Evolutionary conservation across 1,139 yeast species (phyloP).

Genomic region (Spathaspora jeffriesii): DNA sequence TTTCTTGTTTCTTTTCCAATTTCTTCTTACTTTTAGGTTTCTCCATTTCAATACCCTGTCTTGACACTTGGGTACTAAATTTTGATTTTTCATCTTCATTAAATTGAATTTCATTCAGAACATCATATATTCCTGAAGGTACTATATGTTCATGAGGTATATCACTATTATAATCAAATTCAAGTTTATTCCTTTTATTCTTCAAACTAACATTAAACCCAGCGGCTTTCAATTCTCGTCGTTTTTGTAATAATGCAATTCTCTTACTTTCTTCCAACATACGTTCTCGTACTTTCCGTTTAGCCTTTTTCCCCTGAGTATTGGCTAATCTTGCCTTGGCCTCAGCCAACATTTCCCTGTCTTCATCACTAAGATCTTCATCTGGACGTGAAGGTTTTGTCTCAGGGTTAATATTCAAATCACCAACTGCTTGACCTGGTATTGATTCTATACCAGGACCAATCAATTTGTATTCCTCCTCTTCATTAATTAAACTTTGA

Average conservation of each 20-base stretch:
- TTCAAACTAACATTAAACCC: slow-evolving; percentile 65
- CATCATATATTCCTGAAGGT: slow-evolving; percentile 68
- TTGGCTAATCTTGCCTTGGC: slow-evolving; percentile 91
- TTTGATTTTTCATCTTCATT: slow-evolving; percentile 38
- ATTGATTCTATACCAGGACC: slow-evolving; percentile 60
- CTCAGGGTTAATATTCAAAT: slow-evolving; percentile 72
- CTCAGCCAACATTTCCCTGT: slow-evolving; percentile 88
- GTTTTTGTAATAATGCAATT: slow-evolving; percentile 73
- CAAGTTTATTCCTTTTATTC: slow-evolving; percentile 52
- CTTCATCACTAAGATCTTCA: slow-evolving; percentile 82
- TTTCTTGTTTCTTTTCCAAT: slow-evolving; percentile 25
- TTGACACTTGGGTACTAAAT: slow-evolving; percentile 49
- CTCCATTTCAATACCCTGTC: slow-evolving; percentile 48
- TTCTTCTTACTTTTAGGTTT: slow-evolving; percentile 10
- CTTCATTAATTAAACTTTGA: slow-evolving; percentile 64
- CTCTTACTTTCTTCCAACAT: slow-evolving; percentile 73
- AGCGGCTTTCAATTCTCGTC: slow-evolving; percentile 85
- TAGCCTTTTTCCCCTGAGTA: slow-evolving; percentile 95
- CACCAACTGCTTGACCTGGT: slow-evolving; percentile 47
- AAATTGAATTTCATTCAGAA: slow-evolving; percentile 51
- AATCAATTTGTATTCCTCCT: slow-evolving; percentile 35
- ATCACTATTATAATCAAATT: slow-evolving; percentile 82
- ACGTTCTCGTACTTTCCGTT: slow-evolving; percentile 85
- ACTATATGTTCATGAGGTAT: slow-evolving; percentile 83
- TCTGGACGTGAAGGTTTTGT: slow-evolving; percentile 85